Percentiles rank a stretch among this genome's conserved stretches.
phyloP scores from a whole-genome alignment of 2,329 filamentous ascomycete species.

The Xylaria sp. region DNA sequence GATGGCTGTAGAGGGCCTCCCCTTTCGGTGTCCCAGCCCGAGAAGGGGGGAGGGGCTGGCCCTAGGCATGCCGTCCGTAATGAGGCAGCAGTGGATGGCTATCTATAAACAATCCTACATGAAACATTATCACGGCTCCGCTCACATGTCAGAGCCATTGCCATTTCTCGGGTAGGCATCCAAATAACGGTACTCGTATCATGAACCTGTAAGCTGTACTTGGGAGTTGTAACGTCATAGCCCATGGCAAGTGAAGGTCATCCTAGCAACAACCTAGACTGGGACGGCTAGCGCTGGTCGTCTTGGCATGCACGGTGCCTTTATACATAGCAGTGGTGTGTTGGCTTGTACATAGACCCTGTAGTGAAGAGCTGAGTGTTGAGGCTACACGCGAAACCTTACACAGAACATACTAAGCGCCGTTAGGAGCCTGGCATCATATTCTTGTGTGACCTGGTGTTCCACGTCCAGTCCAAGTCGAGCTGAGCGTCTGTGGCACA shows the following conservation, averaged over 20 bases:
- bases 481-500: slow-evolving; percentile 33
- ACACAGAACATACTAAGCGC: slow-evolving; percentile 18
- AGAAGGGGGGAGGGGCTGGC: slow-evolving; percentile 6
- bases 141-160: slow-evolving; percentile 26
- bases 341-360: background rate
- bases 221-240: slow-evolving; percentile 36
- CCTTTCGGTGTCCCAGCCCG: slow-evolving; percentile 4
- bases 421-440: slow-evolving; percentile 1
- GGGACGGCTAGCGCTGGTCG: slow-evolving; percentile 25
- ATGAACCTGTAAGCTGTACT: slow-evolving; percentile 20
- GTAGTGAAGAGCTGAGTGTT: slow-evolving; percentile 25
- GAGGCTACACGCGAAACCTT: slow-evolving; percentile 29
- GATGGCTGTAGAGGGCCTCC: slow-evolving; percentile 19
- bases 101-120: slow-evolving; percentile 27
- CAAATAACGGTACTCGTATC: slow-evolving; percentile 14
- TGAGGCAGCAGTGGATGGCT: slow-evolving; percentile 13
- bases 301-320: slow-evolving; percentile 35
- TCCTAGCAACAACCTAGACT: slow-evolving; percentile 25
- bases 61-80: slow-evolving; percentile 5
- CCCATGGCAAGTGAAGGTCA: slow-evolving; percentile 26
- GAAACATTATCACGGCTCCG: slow-evolving; percentile 18
- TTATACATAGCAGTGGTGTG: slow-evolving; percentile 3
- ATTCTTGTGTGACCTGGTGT: slow-evolving; percentile 12
- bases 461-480: background rate
- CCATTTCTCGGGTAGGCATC: slow-evolving; percentile 4